Percentiles rank a stretch among this genome's conserved stretches.
Evolutionary conservation across 2,329 filamentous ascomycete species (phyloP).

Genomic region (Xylariaceae sp.): DNA sequence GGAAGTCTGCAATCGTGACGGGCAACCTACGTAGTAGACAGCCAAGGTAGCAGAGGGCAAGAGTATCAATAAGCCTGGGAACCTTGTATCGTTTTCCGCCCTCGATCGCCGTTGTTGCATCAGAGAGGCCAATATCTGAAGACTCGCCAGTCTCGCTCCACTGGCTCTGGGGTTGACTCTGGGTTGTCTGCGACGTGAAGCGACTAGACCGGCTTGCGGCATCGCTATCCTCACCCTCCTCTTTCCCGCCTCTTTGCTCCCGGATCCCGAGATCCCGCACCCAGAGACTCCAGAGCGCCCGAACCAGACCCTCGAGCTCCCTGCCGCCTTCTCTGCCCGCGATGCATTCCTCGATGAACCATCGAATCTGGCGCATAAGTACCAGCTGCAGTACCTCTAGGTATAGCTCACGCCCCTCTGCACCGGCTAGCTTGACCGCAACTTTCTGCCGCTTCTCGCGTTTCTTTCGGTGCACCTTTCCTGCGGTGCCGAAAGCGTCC

Average conservation of each 20-base stretch:
- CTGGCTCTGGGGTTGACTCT: conserved; percentile 57
- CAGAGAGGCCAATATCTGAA: conserved; percentile 22
- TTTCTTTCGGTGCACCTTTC: conserved; percentile 51
- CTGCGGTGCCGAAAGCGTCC: conserved; percentile 62
- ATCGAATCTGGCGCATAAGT: conserved; percentile 74
- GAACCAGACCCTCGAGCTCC: conserved; percentile 74
- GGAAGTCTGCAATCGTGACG: conserved; percentile 69
- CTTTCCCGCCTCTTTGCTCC: conserved; percentile 21
- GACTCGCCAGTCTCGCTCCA: conserved; percentile 35
- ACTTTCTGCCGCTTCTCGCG: conserved; percentile 52
- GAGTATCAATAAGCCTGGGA: conserved; percentile 68
- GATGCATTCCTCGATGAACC: conserved; percentile 52
- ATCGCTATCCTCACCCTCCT: background rate
- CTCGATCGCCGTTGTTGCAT: conserved; percentile 32
- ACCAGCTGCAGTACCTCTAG: conserved; percentile 82
- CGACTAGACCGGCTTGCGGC: conserved; percentile 46
- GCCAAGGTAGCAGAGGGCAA: conserved; percentile 77
- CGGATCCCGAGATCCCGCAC: conserved; percentile 52
- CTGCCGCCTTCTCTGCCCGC: background rate
- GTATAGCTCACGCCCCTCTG: conserved; percentile 70
- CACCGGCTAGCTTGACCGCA: conserved; percentile 56
- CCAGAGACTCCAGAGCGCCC: conserved; percentile 81
- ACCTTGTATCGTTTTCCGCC: conserved; percentile 46
- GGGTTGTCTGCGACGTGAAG: conserved; percentile 32
- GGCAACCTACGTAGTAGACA: conserved; percentile 72